Base-by-base conservation (phyloP, 306 rosid species). In the Urtica urens region DNA sequence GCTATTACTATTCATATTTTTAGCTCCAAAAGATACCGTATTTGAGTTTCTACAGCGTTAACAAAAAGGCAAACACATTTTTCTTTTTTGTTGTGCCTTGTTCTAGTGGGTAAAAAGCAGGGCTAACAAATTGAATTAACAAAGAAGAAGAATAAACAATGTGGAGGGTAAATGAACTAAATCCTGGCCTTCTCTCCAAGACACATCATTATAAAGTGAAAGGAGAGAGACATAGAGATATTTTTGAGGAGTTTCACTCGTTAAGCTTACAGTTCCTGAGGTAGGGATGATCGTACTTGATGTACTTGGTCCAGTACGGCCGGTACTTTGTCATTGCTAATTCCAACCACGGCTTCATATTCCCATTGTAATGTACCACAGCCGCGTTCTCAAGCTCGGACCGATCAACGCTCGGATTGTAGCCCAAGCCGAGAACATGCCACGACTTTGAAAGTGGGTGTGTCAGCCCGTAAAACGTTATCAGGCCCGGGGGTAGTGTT, bases 371-470 rank as follows among this genome's bases (percentile, higher is more conserved):
- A 73, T 92, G 99, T 43, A 92, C 57, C 21, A 92, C 95, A 23
- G 99, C 94, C 15, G 99, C 96, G 9, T 75, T 77, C 19, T 82
- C 87, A 22, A 92, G 71, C 37, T 71, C 68, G 4, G 65, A 34
- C 40, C 73, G 77, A 59, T 71, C 82, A 26, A 92, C 63, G 25
- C 79, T 82, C 35, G 99, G 96, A 68, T 80, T 85, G 75, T 92
- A 92, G 27, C 99, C 99, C 75, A 92, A 79, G 61, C 99, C 99
- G 55, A 92, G 99, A 20, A 92, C 93, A 57, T 92, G 96, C 99
- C 99, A 92, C 13, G 87, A 77, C 73, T 85, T 92, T 25, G 74
- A 49, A 23, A 92, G 75, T 0, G 99, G 84, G 61, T 82, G 78
- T 14, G 87, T 92, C 78, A 85, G 65, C 54, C 96, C 87, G 38